A percentile compares a stretch with the other conserved stretches of the same genome.
Evolutionary conservation across 805 yeast genomes (phyloP).

Genomic region (Starmerella floricola): DNA sequence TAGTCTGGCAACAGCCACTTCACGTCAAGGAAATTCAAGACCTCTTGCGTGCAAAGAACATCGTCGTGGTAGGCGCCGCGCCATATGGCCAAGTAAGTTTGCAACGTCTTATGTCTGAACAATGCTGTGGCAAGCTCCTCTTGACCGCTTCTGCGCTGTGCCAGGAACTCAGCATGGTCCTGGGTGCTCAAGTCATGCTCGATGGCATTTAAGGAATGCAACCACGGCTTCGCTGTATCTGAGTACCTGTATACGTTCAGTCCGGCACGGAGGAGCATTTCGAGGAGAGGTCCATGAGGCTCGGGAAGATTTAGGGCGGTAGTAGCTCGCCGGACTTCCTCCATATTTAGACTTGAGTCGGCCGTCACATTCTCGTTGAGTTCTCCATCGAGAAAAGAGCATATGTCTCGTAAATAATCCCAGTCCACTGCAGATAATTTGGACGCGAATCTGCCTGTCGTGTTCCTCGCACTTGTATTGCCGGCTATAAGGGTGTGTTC

Average conservation of each 20-base stretch:
- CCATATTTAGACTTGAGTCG: background rate
- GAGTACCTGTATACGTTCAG: constrained; percentile 1
- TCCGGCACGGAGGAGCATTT: constrained; percentile 1
- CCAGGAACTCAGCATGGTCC: background rate
- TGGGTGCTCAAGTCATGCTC: background rate
- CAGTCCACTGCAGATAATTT: constrained; percentile 2
- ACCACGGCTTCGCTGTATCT: constrained; percentile 1
- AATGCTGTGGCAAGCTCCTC: background rate
- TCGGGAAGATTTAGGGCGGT: background rate
- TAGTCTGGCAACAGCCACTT: no score
- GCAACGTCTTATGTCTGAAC: background rate
- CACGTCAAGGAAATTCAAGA: no score
- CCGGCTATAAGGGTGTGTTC: no score
- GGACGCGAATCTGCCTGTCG: no score
- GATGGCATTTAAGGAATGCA: background rate
- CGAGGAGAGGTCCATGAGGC: background rate
- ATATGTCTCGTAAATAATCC: constrained; percentile 1
- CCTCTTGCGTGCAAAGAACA: no score
- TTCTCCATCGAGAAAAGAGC: constrained; percentile 2
- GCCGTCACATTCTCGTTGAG: background rate
- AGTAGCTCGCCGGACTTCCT: constrained; percentile 1
- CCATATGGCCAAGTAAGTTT: background rate
- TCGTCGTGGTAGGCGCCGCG: background rate
- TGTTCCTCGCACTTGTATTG: no score
- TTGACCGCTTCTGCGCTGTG: background rate